A percentile compares a stretch with the other conserved stretches of the same genome.
phyloP scores from a whole-genome alignment of 2,329 filamentous ascomycete species.

The Scorias spongiosa region DNA sequence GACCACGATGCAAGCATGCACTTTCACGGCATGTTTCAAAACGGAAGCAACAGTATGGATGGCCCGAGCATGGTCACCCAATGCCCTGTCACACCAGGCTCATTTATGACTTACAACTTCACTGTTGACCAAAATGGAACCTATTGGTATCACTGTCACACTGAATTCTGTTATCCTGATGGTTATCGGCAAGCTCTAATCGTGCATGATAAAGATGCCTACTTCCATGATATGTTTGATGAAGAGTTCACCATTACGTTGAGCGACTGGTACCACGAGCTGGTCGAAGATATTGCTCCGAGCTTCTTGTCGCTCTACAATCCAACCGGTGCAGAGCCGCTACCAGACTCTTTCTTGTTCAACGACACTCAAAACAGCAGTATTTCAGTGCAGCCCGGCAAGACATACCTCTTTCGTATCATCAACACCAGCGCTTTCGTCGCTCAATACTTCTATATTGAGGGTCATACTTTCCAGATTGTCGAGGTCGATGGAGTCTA shows the following conservation, averaged over 20 bases:
- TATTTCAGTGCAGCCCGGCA: slow-evolving; percentile 32
- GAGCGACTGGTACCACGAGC: slow-evolving; percentile 62
- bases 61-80: slow-evolving; percentile 31
- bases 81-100: slow-evolving; percentile 23
- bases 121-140: slow-evolving; percentile 24
- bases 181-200: slow-evolving; percentile 53
- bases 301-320: slow-evolving; percentile 39
- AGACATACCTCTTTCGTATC: slow-evolving; percentile 50
- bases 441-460: slow-evolving; percentile 56
- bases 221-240: slow-evolving; percentile 37
- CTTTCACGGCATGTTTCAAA: slow-evolving; percentile 29
- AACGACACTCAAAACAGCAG: slow-evolving; percentile 42
- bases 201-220: slow-evolving; percentile 44
- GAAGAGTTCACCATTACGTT: slow-evolving; percentile 51
- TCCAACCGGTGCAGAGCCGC: slow-evolving; percentile 46
- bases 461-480: slow-evolving; percentile 48
- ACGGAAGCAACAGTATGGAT: slow-evolving; percentile 36
- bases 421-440: slow-evolving; percentile 58
- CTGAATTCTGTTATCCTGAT: slow-evolving; percentile 49
- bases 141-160: slow-evolving; percentile 29
- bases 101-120: slow-evolving; percentile 21
- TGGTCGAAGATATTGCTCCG: slow-evolving; percentile 32
- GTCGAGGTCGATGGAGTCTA: slow-evolving; percentile 58
- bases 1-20: slow-evolving; percentile 47
- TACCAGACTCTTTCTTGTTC: slow-evolving; percentile 49